A percentile compares a stretch with the other conserved stretches of the same genome.
Conservation (phyloP, 257 asterid species). For the Henckelia pumila region DNA sequence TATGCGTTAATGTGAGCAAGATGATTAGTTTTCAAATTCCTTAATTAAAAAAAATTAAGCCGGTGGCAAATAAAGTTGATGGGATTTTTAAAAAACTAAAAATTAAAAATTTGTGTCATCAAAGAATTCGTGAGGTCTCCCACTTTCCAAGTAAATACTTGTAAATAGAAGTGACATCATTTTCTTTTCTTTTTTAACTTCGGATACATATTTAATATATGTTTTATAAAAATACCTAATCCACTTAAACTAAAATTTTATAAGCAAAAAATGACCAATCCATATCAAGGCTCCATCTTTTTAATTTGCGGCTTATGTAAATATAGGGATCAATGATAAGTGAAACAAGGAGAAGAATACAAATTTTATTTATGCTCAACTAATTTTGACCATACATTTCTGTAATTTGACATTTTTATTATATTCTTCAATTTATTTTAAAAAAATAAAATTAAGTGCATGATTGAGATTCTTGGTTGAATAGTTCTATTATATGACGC, state of each 20-base stretch:
- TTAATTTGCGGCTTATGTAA: too few relatives aligned
- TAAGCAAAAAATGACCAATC: not conserved
- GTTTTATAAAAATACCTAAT: slow-evolving; percentile 24
- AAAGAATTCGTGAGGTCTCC: slow-evolving; percentile 41
- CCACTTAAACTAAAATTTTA: not conserved
- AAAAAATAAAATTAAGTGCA: not conserved
- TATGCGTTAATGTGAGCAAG: too few relatives aligned
- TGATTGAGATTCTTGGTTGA: slow-evolving; percentile 34
- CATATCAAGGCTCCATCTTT: not conserved
- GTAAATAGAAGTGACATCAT: not conserved
- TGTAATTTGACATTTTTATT: not conserved
- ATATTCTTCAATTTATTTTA: not conserved
- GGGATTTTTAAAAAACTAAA: not conserved
- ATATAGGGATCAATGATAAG: not conserved
- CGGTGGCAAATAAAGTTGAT: slow-evolving; percentile 5
- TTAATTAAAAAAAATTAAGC: not conserved
- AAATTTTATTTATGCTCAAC: slow-evolving; percentile 8
- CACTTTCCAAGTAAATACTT: slow-evolving; percentile 23
- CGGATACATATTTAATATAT: not conserved
- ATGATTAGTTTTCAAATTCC: too few relatives aligned
- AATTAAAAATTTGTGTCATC: slow-evolving; percentile 27
- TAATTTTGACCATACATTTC: slow-evolving; percentile 20
- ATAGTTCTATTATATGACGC: slow-evolving; percentile 26
- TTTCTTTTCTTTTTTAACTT: not conserved
- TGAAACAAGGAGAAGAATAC: not conserved